phyloP scores from a whole-genome alignment of 306 rosid species.

The Astragalus membranaceus region DNA sequence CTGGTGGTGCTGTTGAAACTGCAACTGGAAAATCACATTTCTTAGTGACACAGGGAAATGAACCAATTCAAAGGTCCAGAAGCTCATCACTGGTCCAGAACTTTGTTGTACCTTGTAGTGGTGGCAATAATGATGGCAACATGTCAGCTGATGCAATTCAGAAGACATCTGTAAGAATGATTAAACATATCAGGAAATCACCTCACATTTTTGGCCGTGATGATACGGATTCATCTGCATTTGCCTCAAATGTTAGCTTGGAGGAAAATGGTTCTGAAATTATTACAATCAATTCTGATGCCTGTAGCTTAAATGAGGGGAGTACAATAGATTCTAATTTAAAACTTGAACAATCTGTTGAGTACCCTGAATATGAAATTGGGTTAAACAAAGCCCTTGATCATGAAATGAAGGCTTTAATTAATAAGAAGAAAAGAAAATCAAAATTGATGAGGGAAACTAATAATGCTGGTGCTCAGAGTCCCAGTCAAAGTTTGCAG shows the following conservation, averaged over 20 bases:
- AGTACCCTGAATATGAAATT: conserved; percentile 48
- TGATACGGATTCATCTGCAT: conserved; percentile 47
- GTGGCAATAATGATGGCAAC: conserved; percentile 32
- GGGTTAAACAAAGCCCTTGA: conserved; percentile 51
- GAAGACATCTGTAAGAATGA: conserved; percentile 42
- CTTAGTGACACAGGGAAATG: conserved; percentile 32
- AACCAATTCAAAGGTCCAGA: conserved; percentile 54
- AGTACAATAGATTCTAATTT: conserved; percentile 54
- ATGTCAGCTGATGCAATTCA: conserved; percentile 32
- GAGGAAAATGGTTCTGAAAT: conserved; percentile 69
- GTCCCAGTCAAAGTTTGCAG: conserved; percentile 39
- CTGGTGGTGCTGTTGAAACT: conserved; percentile 26
- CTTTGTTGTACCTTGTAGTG: conserved; percentile 33
- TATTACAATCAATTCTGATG: conserved; percentile 56
- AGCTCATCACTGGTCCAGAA: conserved; percentile 54
- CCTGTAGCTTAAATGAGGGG: conserved; percentile 56
- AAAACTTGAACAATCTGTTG: conserved; percentile 53
- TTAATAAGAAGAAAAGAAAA: conserved; percentile 77
- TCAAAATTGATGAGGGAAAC: conserved; percentile 51
- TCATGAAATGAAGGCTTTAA: conserved; percentile 51
- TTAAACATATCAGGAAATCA: conserved; percentile 50
- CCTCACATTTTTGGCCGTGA: conserved; percentile 45
- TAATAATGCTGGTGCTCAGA: conserved; percentile 38
- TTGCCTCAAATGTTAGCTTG: conserved; percentile 55
- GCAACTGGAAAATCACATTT: conserved; percentile 41